Conservation (phyloP, 345 rosid genomes). For the Excoecaria cochinchinensis region DNA sequence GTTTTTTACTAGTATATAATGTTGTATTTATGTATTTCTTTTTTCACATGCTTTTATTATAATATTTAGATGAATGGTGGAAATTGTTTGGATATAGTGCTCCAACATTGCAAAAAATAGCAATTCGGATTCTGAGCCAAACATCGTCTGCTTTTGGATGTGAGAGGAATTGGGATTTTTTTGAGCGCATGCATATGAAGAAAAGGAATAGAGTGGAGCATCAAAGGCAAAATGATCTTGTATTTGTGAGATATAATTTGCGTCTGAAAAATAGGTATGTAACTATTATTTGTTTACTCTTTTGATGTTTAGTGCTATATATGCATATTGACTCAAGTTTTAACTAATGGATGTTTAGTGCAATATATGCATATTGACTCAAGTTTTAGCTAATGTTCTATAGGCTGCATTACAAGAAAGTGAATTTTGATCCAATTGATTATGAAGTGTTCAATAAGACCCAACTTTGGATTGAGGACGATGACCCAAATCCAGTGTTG, state of each 20-base stretch:
- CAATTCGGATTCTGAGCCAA: neutral
- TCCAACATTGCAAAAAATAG: neutral
- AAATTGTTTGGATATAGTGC: neutral
- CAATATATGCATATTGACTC: too few species aligned
- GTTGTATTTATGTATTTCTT: too few species aligned
- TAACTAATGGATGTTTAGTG: neutral
- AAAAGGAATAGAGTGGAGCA: slow-evolving; percentile 4
- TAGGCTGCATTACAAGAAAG: neutral
- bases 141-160: neutral
- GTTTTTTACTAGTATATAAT: too few species aligned
- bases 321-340: too few species aligned
- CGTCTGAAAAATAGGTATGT: neutral
- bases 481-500: neutral
- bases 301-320: neutral
- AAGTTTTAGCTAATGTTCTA: too few species aligned
- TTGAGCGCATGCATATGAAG: neutral
- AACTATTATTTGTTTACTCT: neutral
- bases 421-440: neutral
- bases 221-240: neutral
- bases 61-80: slow-evolving; percentile 5
- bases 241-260: slow-evolving; percentile 5
- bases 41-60: too few species aligned
- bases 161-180: slow-evolving; percentile 1
- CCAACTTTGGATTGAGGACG: neutral
- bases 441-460: neutral